These are phyloP conservation scores for Sphagnurus paluster DNA, from an alignment of 1,284 basidiomycete species.

Conservation along the genomic window DNA sequence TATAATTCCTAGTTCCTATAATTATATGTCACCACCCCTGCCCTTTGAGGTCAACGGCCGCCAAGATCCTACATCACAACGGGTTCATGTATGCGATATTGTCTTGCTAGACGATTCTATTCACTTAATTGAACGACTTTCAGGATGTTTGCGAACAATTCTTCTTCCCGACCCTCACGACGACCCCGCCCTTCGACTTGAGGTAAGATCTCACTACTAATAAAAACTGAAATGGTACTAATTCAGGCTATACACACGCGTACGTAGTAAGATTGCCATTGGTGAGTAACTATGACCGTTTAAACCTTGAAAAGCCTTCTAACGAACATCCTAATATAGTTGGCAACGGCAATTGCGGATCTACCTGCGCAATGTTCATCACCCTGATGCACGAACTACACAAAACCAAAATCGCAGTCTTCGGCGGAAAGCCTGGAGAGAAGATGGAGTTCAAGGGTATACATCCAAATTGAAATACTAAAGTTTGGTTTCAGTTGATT, in stretches of 20 bases:
- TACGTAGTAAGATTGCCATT: conserved; percentile 51
- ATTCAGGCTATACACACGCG: conserved; percentile 1
- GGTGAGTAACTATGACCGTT: conserved; percentile 29
- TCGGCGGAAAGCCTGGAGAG: conserved; percentile 59
- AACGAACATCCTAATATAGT: conserved; percentile 23
- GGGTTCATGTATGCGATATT: conserved; percentile 48
- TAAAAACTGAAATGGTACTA: background rate
- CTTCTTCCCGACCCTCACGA: conserved; percentile 46
- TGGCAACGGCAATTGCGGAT: conserved; percentile 54
- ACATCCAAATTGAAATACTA: background rate
- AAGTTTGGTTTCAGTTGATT: background rate
- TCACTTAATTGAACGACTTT: conserved; percentile 7
- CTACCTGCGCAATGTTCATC: conserved; percentile 66
- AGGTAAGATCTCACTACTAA: conserved; percentile 34
- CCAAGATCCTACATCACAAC: conserved; percentile 52
- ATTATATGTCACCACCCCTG: conserved; percentile 51
- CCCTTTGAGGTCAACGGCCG: conserved; percentile 49
- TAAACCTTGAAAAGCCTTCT: background rate
- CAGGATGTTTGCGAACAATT: conserved; percentile 41
- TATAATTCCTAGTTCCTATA: conserved; percentile 38
- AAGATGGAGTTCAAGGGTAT: conserved; percentile 57
- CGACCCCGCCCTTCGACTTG: conserved; percentile 50
- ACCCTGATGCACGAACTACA: conserved; percentile 64
- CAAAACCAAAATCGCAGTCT: conserved; percentile 56
- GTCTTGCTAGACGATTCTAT: background rate